phyloP scores from a whole-genome alignment of 768 basidiomycete species.

The Phylloporus sp. region DNA sequence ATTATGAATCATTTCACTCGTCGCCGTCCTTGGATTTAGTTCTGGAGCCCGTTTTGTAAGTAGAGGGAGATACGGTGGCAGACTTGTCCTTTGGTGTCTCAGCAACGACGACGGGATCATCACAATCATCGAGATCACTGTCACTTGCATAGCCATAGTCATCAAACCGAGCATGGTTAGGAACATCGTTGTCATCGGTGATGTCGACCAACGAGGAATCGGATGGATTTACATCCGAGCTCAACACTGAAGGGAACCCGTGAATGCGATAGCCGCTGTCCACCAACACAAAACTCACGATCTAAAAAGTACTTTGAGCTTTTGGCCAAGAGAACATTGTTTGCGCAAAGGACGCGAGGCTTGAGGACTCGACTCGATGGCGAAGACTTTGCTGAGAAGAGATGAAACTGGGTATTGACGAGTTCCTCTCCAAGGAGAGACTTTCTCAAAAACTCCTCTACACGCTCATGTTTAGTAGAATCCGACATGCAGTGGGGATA shows the following conservation, averaged over 20 bases:
- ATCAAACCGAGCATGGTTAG: constrained; percentile 2
- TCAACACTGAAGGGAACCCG: constrained; percentile 7
- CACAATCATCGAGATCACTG: constrained; percentile 33
- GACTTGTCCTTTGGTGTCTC: background rate
- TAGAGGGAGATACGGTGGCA: background rate
- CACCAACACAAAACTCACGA: constrained; percentile 12
- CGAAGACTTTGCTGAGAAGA: constrained; percentile 22
- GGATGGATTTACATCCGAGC: constrained; percentile 6
- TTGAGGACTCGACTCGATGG: constrained; percentile 6
- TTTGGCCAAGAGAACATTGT: constrained; percentile 24
- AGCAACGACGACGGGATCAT: background rate
- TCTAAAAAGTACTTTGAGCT: constrained; percentile 28
- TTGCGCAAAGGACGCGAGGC: constrained; percentile 26
- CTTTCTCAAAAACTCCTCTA: constrained; percentile 22
- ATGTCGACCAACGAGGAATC: constrained; percentile 16
- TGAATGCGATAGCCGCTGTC: background rate
- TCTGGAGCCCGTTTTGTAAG: background rate
- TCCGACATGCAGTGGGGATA: constrained; percentile 11
- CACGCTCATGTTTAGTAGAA: constrained; percentile 6
- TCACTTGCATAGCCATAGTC: constrained; percentile 33
- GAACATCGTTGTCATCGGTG: constrained; percentile 7
- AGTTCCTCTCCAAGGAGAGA: constrained; percentile 27
- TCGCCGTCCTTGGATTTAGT: constrained; percentile 1
- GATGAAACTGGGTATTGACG: constrained; percentile 30
- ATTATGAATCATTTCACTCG: background rate